A percentile compares a stretch with the other conserved stretches of the same genome.
phyloP scores from a whole-genome alignment of 2,329 filamentous ascomycete species.

The Sarocladium kiliense region DNA sequence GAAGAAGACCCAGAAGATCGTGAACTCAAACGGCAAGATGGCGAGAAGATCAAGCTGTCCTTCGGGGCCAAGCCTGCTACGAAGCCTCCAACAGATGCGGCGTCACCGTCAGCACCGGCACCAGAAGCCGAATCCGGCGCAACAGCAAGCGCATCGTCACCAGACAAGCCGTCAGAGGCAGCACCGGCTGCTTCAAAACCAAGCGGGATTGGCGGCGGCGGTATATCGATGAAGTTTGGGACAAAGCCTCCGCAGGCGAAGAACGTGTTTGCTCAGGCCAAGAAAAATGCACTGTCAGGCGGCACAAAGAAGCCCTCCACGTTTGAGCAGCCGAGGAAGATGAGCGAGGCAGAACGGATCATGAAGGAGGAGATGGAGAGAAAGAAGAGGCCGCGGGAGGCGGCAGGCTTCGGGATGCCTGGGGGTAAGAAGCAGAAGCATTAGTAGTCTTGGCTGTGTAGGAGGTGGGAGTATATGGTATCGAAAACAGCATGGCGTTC shows the following conservation, averaged over 20 bases:
- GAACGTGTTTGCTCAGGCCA: constrained; percentile 65
- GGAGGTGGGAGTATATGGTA: not conserved
- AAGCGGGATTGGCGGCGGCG: constrained; percentile 24
- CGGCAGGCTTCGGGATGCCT: constrained; percentile 38
- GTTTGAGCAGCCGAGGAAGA: constrained; percentile 66
- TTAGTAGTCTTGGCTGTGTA: too few species aligned
- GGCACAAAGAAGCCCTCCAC: constrained; percentile 57
- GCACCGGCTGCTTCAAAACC: constrained; percentile 24
- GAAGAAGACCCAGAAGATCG: constrained; percentile 37
- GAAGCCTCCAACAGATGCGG: constrained; percentile 13
- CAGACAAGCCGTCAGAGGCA: constrained; percentile 11
- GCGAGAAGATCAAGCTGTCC: constrained; percentile 70
- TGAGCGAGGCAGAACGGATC: constrained; percentile 82
- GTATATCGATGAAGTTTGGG: constrained; percentile 59
- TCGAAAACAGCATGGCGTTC: not conserved
- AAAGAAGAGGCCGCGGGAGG: constrained; percentile 60
- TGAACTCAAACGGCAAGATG: constrained; percentile 57
- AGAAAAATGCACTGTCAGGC: constrained; percentile 62
- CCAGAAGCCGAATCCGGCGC: constrained; percentile 17
- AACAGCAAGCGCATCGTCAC: constrained; percentile 11
- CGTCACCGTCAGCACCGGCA: not conserved
- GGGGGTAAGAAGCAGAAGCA: constrained; percentile 48
- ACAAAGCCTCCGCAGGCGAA: constrained; percentile 60
- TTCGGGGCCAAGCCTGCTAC: constrained; percentile 46
- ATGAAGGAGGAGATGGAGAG: constrained; percentile 81